Percentiles rank a stretch among this genome's conserved stretches.
These are phyloP conservation scores for Solanum etuberosum DNA, from an alignment of 257 asterid genomes.

Conservation along the genomic window DNA sequence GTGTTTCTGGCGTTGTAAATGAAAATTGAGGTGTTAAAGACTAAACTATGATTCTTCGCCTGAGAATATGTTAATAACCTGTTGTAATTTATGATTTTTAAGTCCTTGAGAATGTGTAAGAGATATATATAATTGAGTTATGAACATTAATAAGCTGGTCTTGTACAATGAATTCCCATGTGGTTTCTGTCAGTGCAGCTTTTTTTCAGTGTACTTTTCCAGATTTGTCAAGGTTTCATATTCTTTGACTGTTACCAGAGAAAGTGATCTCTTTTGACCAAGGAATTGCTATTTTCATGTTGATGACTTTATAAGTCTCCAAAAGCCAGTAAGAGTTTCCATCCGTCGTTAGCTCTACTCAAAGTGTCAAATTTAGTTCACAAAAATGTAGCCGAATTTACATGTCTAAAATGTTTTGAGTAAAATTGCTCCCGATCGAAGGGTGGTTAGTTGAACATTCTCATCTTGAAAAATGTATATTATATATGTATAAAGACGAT, in stretches of 20 bases:
- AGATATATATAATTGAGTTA: background rate
- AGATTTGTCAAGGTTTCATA: background rate
- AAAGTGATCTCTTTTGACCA: background rate
- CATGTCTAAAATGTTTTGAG: background rate
- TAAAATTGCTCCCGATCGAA: background rate
- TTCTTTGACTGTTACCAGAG: background rate
- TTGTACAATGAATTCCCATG: background rate
- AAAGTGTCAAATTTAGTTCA: background rate
- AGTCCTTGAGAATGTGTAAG: background rate
- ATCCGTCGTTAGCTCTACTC: background rate
- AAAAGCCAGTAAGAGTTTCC: background rate
- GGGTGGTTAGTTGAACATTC: too few species aligned
- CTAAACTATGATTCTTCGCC: background rate
- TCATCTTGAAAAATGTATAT: too few species aligned
- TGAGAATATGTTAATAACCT: background rate
- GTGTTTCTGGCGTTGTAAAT: background rate
- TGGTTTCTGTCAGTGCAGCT: background rate
- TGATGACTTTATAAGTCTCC: background rate
- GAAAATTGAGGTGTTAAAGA: background rate
- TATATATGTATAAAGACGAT: too few species aligned
- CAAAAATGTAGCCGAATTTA: background rate
- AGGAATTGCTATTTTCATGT: background rate
- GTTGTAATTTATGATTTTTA: background rate
- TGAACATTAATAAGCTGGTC: background rate
- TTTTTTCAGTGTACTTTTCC: background rate